phyloP scores from a whole-genome alignment of 768 basidiomycete genomes.

The Termitomyces sp. region DNA sequence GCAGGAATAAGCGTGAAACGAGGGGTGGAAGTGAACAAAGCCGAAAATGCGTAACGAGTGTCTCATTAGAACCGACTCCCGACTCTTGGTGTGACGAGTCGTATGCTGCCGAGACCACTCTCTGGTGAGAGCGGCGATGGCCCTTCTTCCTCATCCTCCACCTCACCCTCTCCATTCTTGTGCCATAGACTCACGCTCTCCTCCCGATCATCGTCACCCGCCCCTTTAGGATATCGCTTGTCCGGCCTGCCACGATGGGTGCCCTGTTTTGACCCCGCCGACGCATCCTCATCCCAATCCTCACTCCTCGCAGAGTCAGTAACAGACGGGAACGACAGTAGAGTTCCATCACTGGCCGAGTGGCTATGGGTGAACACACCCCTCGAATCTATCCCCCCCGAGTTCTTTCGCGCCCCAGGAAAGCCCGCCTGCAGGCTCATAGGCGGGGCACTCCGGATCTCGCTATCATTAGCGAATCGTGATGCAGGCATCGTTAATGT shows the following conservation, averaged over 20 bases:
- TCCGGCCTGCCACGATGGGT: slow-evolving; percentile 32
- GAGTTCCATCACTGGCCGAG: slow-evolving; percentile 24
- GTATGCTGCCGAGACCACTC: slow-evolving; percentile 8
- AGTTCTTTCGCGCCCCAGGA: slow-evolving; percentile 11
- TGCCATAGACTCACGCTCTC: slow-evolving; percentile 58
- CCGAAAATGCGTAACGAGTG: not conserved
- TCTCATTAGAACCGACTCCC: slow-evolving; percentile 10
- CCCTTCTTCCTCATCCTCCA: slow-evolving; percentile 15
- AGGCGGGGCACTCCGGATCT: slow-evolving; percentile 44
- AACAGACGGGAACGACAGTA: slow-evolving; percentile 48
- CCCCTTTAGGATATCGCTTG: slow-evolving; percentile 46
- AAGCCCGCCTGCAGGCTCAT: slow-evolving; percentile 30
- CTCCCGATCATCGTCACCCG: slow-evolving; percentile 52
- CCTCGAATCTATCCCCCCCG: slow-evolving; percentile 29
- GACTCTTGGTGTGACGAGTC: slow-evolving; percentile 13
- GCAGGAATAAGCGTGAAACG: not conserved
- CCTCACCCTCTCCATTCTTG: slow-evolving; percentile 19
- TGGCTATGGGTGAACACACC: slow-evolving; percentile 29
- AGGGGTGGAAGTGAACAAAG: not conserved
- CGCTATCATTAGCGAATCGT: slow-evolving; percentile 25
- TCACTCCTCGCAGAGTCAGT: slow-evolving; percentile 46
- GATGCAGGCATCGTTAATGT: slow-evolving; percentile 27
- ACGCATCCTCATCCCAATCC: slow-evolving; percentile 34
- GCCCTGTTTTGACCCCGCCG: slow-evolving; percentile 17
- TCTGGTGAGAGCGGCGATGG: slow-evolving; percentile 8